A percentile compares a stretch with the other conserved stretches of the same genome.
Conservation (phyloP, 441 rosid species). For the Arabidopsis hybrid region DNA sequence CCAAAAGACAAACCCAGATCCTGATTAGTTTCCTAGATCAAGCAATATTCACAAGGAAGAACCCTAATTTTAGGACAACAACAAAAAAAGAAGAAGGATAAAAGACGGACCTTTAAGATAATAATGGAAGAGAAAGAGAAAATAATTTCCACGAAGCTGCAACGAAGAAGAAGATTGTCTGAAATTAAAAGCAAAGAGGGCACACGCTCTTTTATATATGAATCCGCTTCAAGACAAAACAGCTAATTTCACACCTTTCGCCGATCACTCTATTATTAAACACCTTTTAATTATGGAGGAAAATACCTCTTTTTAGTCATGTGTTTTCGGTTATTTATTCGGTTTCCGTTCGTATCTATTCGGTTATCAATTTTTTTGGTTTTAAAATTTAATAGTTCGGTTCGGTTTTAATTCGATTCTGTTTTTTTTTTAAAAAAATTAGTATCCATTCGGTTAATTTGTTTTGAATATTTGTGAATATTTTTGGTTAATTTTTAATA, state of each 20-base stretch:
- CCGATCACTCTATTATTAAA: constrained; percentile 18
- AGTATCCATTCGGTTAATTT: no score
- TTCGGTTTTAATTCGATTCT: no score
- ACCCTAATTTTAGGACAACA: constrained; percentile 20
- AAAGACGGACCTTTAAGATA: constrained; percentile 24
- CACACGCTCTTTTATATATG: constrained; percentile 41
- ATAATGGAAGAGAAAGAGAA: constrained; percentile 30
- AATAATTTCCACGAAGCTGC: constrained; percentile 30
- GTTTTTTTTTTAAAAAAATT: no score
- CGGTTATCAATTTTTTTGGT: no score
- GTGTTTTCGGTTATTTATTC: no score
- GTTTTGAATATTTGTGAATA: no score
- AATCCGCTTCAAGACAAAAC: constrained; percentile 30
- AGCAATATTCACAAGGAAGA: constrained; percentile 18
- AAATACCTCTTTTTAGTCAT: neutral
- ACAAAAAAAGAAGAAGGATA: neutral
- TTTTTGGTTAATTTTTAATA: no score
- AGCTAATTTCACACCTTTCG: constrained; percentile 30
- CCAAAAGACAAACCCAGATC: constrained; percentile 11
- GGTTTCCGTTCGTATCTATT: no score
- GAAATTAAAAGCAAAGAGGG: constrained; percentile 8
- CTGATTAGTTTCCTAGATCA: neutral
- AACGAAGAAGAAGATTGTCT: constrained; percentile 28
- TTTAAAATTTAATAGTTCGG: no score
- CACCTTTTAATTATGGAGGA: constrained; percentile 25